Evolutionary conservation across 371 early-diverging fungal species (phyloP).

Genomic region (Lichtheimia corymbifera): DNA sequence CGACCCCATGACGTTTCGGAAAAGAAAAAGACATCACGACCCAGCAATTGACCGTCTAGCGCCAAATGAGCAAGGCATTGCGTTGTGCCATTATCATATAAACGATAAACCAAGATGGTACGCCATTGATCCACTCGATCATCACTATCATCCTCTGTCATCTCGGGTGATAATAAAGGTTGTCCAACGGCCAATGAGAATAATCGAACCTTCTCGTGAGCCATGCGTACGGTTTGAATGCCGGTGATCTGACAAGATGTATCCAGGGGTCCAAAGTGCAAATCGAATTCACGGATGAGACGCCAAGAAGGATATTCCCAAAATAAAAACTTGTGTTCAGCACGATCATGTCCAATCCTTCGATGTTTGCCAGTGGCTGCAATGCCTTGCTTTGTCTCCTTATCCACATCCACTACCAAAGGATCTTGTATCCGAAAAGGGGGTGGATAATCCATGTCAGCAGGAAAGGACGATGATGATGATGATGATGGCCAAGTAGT

Average conservation of each 20-base stretch:
- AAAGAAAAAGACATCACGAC: slow-evolving; percentile 39
- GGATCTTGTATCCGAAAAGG: slow-evolving; percentile 40
- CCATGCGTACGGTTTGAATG: slow-evolving; percentile 30
- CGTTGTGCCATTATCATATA: slow-evolving; percentile 30
- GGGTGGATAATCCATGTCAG: slow-evolving; percentile 11
- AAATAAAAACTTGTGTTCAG: slow-evolving; percentile 38
- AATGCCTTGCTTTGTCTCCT: slow-evolving; percentile 27
- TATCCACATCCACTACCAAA: slow-evolving; percentile 37
- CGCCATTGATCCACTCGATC: slow-evolving; percentile 36
- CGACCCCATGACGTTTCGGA: slow-evolving; percentile 29
- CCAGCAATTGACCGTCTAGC: slow-evolving; percentile 26
- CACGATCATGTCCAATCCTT: slow-evolving; percentile 11
- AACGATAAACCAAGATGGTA: slow-evolving; percentile 31
- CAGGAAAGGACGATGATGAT: background rate
- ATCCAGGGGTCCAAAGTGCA: slow-evolving; percentile 21
- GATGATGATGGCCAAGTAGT: background rate
- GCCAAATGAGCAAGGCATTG: slow-evolving; percentile 31
- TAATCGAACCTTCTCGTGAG: slow-evolving; percentile 20
- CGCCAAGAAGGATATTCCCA: slow-evolving; percentile 40
- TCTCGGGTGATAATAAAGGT: slow-evolving; percentile 6
- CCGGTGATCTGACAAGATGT: slow-evolving; percentile 39
- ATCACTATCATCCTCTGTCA: slow-evolving; percentile 22
- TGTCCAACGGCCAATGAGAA: slow-evolving; percentile 34
- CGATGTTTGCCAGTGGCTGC: slow-evolving; percentile 39
- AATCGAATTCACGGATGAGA: slow-evolving; percentile 29